Evolutionary conservation across 768 basidiomycete species (phyloP).

Genomic region (Ramaria rubella): DNA sequence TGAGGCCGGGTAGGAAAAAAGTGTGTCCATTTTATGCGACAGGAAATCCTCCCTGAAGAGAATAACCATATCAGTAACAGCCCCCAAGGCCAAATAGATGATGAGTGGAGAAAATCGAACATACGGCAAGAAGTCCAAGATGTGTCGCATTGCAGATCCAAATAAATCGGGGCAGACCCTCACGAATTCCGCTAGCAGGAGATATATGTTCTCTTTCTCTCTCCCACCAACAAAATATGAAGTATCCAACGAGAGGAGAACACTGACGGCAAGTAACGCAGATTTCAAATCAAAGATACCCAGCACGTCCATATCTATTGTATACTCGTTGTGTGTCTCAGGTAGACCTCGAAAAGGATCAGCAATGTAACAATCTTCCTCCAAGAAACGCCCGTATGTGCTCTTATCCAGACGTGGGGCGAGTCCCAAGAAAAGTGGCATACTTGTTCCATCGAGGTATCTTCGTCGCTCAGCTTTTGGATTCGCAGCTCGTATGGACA

Average conservation of each 20-base stretch:
- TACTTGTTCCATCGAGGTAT: neutral
- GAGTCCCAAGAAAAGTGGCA: constrained; percentile 3
- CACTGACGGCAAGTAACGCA: neutral
- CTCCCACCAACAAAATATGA: neutral
- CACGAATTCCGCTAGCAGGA: neutral
- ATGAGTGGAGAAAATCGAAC: neutral
- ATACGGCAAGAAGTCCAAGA: constrained; percentile 1
- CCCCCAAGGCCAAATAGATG: no score
- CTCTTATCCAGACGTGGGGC: neutral
- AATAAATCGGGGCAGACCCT: neutral
- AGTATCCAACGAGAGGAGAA: neutral
- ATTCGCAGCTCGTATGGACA: neutral
- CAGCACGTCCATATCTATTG: neutral
- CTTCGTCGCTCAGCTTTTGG: neutral
- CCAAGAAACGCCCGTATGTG: constrained; percentile 3
- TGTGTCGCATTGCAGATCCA: neutral
- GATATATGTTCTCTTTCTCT: neutral
- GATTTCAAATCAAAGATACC: neutral
- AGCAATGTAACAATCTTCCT: neutral
- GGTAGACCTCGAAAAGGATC: neutral
- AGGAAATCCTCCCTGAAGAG: neutral
- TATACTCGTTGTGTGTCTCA: neutral
- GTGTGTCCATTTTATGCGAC: neutral
- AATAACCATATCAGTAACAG: neutral
- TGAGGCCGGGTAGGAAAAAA: neutral